Conservation (phyloP, 768 basidiomycete species). For the Mycena latifolia region DNA sequence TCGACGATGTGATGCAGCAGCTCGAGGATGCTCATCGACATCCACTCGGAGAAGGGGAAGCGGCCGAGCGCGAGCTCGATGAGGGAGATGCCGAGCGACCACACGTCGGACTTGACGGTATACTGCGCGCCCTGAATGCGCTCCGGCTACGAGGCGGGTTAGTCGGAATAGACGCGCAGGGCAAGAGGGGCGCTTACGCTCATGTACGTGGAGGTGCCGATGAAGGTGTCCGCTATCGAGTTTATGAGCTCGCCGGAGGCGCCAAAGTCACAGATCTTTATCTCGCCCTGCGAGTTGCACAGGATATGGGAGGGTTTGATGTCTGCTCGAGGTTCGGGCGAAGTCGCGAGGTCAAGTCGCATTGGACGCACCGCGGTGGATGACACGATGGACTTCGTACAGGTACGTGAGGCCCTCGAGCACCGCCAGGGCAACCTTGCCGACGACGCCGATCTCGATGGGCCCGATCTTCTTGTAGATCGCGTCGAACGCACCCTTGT, state of each 20-base stretch:
- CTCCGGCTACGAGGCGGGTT: conserved; percentile 77
- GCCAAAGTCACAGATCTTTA: conserved; percentile 99
- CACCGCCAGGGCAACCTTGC: conserved; percentile 94
- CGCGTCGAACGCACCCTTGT: conserved; percentile 93
- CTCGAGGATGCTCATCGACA: conserved; percentile 99
- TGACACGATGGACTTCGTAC: conserved; percentile 97
- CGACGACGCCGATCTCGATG: conserved; percentile 93
- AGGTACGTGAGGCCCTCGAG: conserved; percentile 96
- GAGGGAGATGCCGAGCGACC: conserved; percentile 97
- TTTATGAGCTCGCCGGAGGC: conserved; percentile 99
- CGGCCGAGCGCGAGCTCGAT: conserved; percentile 97
- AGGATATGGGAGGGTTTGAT: conserved; percentile 99
- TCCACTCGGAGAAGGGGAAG: conserved; percentile 96
- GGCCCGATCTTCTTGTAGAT: conserved; percentile 97
- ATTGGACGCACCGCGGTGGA: conserved; percentile 93
- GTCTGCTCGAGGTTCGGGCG: conserved; percentile 60
- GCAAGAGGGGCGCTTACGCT: conserved; percentile 80
- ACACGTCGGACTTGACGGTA: conserved; percentile 99
- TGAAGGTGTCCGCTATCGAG: conserved; percentile 98
- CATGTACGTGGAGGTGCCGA: conserved; percentile 99
- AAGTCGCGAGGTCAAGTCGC: no score
- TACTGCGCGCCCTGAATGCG: conserved; percentile 99
- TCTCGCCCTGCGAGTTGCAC: conserved; percentile 93
- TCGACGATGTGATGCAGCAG: conserved; percentile 98
- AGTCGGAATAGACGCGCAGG: not conserved